Conservation (phyloP, 2,329 filamentous ascomycete genomes). For the Aotearoamyces nothofagi region DNA sequence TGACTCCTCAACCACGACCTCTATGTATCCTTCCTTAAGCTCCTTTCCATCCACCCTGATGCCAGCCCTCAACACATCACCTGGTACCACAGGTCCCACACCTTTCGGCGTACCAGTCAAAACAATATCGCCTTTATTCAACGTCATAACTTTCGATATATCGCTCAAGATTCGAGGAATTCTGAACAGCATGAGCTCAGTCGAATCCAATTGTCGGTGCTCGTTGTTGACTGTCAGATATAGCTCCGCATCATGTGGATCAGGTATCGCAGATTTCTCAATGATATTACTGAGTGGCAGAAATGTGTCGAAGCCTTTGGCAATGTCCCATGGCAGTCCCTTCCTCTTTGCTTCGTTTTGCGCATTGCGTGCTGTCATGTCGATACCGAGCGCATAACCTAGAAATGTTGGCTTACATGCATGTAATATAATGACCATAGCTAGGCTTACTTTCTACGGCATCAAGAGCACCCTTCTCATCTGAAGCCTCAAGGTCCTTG, state of each 20-base stretch:
- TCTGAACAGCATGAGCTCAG: conserved; percentile 85
- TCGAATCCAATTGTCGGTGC: conserved; percentile 69
- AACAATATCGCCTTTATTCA: conserved; percentile 83
- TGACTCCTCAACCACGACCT: conserved; percentile 70
- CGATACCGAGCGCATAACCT: conserved; percentile 84
- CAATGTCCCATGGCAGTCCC: conserved; percentile 88
- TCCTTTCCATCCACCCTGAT: conserved; percentile 69
- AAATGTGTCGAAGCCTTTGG: conserved; percentile 97
- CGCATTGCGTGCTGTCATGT: conserved; percentile 92
- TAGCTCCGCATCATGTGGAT: conserved; percentile 80
- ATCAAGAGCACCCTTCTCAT: conserved; percentile 62
- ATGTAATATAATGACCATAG: no score
- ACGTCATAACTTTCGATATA: conserved; percentile 88
- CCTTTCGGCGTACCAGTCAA: conserved; percentile 97
- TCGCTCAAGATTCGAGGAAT: conserved; percentile 80
- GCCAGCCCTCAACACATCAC: conserved; percentile 77
- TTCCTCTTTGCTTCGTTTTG: conserved; percentile 97
- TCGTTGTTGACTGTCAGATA: conserved; percentile 74
- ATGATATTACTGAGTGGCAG: conserved; percentile 75
- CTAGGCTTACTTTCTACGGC: conserved; percentile 70
- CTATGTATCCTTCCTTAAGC: conserved; percentile 69
- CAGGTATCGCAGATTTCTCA: conserved; percentile 60
- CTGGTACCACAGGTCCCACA: conserved; percentile 71
- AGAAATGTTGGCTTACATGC: no score
- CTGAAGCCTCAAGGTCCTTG: conserved; percentile 58